Percentiles rank a stretch among this genome's conserved stretches.
Evolutionary conservation across 768 basidiomycete genomes (phyloP).

Genomic region (Hygrophorus pudorinus): DNA sequence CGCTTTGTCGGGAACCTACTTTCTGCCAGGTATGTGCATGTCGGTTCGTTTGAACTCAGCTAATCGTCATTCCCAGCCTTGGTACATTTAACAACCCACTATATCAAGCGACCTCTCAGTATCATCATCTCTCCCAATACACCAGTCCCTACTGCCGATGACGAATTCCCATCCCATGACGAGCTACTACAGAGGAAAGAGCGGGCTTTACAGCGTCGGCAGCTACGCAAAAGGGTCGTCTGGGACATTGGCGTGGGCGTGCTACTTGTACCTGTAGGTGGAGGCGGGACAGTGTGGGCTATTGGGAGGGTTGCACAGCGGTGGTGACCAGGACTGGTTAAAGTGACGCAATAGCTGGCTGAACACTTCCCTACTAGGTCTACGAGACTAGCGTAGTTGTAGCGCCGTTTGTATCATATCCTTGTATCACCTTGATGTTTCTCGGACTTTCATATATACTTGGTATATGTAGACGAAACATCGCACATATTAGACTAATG

Average conservation of each 20-base stretch:
- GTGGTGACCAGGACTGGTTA: slow-evolving; percentile 48
- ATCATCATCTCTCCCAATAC: slow-evolving; percentile 58
- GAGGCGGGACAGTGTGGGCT: slow-evolving; percentile 47
- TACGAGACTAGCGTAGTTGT: no score
- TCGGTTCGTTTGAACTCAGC: not conserved
- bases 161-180: slow-evolving; percentile 30
- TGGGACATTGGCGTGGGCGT: slow-evolving; percentile 84
- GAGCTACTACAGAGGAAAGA: slow-evolving; percentile 84
- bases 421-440: no score
- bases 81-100: slow-evolving; percentile 73
- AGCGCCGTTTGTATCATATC: no score
- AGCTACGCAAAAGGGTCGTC: slow-evolving; percentile 59
- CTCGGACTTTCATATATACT: no score
- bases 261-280: slow-evolving; percentile 53
- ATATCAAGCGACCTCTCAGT: slow-evolving; percentile 73
- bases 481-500: no score
- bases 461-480: no score
- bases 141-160: slow-evolving; percentile 23
- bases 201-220: slow-evolving; percentile 63
- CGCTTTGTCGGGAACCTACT: slow-evolving; percentile 47
- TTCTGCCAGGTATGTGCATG: slow-evolving; percentile 44
- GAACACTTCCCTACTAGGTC: no score
- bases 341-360: no score
- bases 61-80: slow-evolving; percentile 33
- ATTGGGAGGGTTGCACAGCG: slow-evolving; percentile 37